Evolutionary conservation across 73 alveolate genomes (phyloP).

Genomic region (Tetrahymena elliotti): DNA sequence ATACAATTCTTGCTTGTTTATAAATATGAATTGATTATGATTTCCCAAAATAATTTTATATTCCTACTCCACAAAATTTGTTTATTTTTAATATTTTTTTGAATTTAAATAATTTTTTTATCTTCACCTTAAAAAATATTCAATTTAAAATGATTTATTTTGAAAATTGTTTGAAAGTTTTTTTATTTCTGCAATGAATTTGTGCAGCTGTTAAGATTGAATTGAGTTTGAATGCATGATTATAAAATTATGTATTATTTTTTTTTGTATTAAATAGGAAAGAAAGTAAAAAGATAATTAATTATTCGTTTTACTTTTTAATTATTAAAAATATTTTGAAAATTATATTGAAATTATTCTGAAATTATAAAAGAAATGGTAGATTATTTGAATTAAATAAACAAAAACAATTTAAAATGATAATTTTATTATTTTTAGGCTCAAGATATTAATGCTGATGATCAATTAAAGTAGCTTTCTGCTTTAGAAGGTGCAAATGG

Average conservation of each 20-base stretch:
- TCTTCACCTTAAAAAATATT: too few relatives aligned
- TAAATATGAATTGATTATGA: too few relatives aligned
- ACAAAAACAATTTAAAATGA: neutral
- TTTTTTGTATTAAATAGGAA: neutral
- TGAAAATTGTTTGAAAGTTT: too few relatives aligned
- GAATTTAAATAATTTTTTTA: too few relatives aligned
- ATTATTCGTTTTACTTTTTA: neutral
- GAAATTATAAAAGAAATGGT: neutral
- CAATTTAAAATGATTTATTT: neutral
- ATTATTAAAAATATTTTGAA: neutral
- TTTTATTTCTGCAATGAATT: too few relatives aligned
- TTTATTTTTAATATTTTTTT: too few relatives aligned
- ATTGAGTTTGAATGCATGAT: neutral
- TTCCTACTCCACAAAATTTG: too few relatives aligned
- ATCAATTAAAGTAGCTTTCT: conserved; percentile 14
- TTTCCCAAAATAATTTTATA: too few relatives aligned
- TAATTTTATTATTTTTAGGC: neutral
- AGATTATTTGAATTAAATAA: neutral
- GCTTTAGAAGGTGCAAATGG: conserved; percentile 39
- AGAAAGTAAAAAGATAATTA: neutral
- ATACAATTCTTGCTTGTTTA: too few relatives aligned
- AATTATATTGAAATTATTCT: neutral
- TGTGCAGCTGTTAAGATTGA: neutral
- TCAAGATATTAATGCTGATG: conserved; percentile 31
- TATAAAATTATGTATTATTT: neutral